Evolutionary conservation across 108 stramenopile genomes (phyloP).

Genomic region (Nitzschia putrida): DNA sequence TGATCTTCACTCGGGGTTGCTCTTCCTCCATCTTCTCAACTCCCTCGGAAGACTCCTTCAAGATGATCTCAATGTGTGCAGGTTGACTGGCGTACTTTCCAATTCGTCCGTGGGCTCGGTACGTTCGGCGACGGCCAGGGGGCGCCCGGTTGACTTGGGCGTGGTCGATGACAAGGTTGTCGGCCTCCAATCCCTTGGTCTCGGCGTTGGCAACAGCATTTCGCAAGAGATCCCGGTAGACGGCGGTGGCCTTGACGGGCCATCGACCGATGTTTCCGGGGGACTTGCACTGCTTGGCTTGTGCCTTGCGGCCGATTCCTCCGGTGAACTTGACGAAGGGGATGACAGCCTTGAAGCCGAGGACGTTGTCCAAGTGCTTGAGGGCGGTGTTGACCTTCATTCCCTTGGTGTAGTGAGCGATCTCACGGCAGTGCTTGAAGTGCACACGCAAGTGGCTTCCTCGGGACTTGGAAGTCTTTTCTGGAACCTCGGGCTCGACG

Average conservation of each 20-base stretch:
- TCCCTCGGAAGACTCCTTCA: constrained; percentile 79
- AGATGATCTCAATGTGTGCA: constrained; percentile 97
- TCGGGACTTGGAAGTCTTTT: constrained; percentile 87
- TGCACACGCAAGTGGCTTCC: constrained; percentile 97
- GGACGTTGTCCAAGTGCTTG: constrained; percentile 91
- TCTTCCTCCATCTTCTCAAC: constrained; percentile 78
- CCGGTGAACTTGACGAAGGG: constrained; percentile 97
- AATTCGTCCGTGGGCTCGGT: constrained; percentile 99
- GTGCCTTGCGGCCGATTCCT: constrained; percentile 96
- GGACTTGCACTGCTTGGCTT: constrained; percentile 88
- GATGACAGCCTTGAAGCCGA: constrained; percentile 92
- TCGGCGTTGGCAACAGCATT: constrained; percentile 98
- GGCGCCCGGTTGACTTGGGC: constrained; percentile 96
- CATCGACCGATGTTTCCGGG: constrained; percentile 96
- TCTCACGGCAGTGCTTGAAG: constrained; percentile 99
- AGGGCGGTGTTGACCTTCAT: constrained; percentile 89
- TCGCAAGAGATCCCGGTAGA: constrained; percentile 90
- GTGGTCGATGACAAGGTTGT: constrained; percentile 88
- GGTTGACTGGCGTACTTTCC: constrained; percentile 98
- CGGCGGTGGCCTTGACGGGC: constrained; percentile 97
- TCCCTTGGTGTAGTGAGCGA: constrained; percentile 93
- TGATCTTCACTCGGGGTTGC: constrained; percentile 66
- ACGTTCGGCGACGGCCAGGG: constrained; percentile 96
- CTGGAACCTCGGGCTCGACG: constrained; percentile 80
- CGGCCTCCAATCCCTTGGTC: constrained; percentile 91